Conservation (phyloP, 1,284 basidiomycete species). For the Laetiporus sulphureus region DNA sequence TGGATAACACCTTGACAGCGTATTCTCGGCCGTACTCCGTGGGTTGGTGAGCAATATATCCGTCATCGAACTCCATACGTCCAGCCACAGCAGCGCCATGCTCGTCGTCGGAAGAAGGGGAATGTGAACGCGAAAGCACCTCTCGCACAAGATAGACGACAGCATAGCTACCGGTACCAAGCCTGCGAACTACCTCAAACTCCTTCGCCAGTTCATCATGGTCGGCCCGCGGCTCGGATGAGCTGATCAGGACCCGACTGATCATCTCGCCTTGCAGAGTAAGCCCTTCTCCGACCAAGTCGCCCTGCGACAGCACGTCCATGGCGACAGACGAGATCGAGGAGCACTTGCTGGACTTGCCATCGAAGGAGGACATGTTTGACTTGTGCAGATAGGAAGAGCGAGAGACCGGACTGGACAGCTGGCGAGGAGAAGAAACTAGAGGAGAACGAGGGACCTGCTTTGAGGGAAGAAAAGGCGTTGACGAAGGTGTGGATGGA, state of each 20-base stretch:
- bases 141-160: slow-evolving; percentile 92
- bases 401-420: slow-evolving; percentile 19
- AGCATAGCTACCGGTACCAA: slow-evolving; percentile 88
- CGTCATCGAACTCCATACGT: slow-evolving; percentile 53
- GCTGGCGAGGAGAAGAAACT: slow-evolving; percentile 20
- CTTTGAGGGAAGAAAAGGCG: slow-evolving; percentile 21
- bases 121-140: slow-evolving; percentile 51
- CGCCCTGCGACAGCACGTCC: slow-evolving; percentile 64
- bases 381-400: slow-evolving; percentile 20
- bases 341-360: slow-evolving; percentile 28
- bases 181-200: slow-evolving; percentile 78
- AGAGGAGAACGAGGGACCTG: slow-evolving; percentile 25
- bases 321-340: slow-evolving; percentile 43
- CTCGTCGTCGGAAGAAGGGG: slow-evolving; percentile 43
- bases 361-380: slow-evolving; percentile 18
- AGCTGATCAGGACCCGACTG: slow-evolving; percentile 39
- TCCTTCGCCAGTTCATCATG: slow-evolving; percentile 49
- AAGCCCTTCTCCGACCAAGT: slow-evolving; percentile 61
- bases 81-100: slow-evolving; percentile 49
- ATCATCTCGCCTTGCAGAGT: slow-evolving; percentile 58
- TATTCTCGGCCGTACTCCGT: slow-evolving; percentile 79
- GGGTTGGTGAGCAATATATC: slow-evolving; percentile 28
- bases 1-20: slow-evolving; percentile 94
- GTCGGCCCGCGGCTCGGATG: slow-evolving; percentile 25
- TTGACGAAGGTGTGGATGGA: slow-evolving; percentile 17